phyloP scores from a whole-genome alignment of 2,329 filamentous ascomycete genomes.

The Biscogniauxia marginata region DNA sequence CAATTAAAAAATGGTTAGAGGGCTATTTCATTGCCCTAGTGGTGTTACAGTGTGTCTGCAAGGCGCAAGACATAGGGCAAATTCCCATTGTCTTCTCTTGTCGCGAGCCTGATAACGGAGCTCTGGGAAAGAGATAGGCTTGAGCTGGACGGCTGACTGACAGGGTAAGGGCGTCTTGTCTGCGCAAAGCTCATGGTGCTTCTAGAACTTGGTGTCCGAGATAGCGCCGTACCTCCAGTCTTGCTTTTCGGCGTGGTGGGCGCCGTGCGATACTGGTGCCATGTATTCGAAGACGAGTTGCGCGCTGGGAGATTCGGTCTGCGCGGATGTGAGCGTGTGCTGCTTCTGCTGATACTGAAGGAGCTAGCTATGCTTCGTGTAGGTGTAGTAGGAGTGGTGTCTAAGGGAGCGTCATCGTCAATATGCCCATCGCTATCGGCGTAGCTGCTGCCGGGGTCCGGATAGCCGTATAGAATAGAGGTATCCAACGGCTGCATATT shows the following conservation, averaged over 20 bases:
- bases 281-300: slow-evolving; percentile 43
- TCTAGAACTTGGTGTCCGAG: slow-evolving; percentile 30
- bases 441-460: slow-evolving; percentile 24
- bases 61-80: slow-evolving; percentile 37
- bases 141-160: slow-evolving; percentile 26
- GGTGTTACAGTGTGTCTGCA: slow-evolving; percentile 17
- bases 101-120: slow-evolving; percentile 48
- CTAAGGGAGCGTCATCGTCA: slow-evolving; percentile 42
- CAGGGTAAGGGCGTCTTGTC: slow-evolving; percentile 39
- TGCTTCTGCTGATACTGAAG: slow-evolving; percentile 22
- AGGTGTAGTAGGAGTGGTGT: slow-evolving; percentile 42
- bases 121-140: slow-evolving; percentile 24
- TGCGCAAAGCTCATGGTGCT: slow-evolving; percentile 37
- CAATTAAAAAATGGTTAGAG: neutral
- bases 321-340: slow-evolving; percentile 28
- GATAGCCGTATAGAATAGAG: slow-evolving; percentile 42
- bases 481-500: slow-evolving; percentile 67
- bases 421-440: slow-evolving; percentile 29
- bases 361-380: slow-evolving; percentile 26
- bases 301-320: slow-evolving; percentile 32
- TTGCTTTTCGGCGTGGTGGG: slow-evolving; percentile 52
- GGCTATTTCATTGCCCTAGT: neutral
- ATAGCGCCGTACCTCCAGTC: slow-evolving; percentile 34
- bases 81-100: slow-evolving; percentile 31
- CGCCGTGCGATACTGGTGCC: slow-evolving; percentile 49